Conservation (phyloP, 305 asterid species). For the Solanum aculeatissimum region DNA sequence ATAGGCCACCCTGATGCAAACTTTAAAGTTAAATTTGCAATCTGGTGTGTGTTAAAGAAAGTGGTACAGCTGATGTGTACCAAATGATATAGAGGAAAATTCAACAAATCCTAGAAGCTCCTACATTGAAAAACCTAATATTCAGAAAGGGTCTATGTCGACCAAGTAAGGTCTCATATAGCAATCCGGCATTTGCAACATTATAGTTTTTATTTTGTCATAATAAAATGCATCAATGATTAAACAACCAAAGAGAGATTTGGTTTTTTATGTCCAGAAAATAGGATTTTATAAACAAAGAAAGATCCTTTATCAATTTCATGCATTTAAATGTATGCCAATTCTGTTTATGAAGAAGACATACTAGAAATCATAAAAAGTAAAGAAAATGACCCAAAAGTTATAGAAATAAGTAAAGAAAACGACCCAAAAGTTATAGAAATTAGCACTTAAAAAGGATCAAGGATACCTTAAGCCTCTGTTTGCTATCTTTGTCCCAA, state of each 20-base stretch:
- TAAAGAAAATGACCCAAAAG: conserved; percentile 1
- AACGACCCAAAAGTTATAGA: background rate
- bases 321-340: background rate
- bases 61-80: background rate
- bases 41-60: background rate
- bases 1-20: background rate
- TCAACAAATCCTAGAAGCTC: background rate
- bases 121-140: background rate
- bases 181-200: background rate
- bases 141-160: background rate
- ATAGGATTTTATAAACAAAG: background rate
- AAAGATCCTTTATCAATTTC: background rate
- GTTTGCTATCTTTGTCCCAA: conserved; percentile 98
- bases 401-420: too few species aligned
- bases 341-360: background rate
- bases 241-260: background rate
- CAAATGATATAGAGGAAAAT: background rate
- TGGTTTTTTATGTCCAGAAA: background rate
- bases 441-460: conserved; percentile 3
- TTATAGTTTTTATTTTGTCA: background rate
- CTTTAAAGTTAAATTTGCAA: background rate
- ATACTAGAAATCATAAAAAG: background rate
- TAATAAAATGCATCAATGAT: background rate
- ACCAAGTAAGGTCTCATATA: background rate
- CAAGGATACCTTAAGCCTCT: conserved; percentile 69